phyloP scores from a whole-genome alignment of 345 rosid species.

The Lepidium aucheri region DNA sequence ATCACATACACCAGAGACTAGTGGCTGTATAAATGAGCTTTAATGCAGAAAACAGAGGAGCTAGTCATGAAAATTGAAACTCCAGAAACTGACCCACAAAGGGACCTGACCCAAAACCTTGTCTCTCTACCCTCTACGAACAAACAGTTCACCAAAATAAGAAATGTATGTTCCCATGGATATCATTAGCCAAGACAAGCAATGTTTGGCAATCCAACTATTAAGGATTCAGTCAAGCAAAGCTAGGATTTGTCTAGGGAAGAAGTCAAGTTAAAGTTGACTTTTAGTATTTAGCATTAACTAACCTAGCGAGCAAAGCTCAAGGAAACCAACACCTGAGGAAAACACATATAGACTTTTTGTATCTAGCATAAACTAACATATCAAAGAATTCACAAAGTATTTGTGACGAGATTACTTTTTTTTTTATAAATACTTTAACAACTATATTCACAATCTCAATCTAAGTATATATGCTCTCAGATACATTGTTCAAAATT shows the following conservation, averaged over 20 bases:
- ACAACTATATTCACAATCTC: neutral
- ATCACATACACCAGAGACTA: neutral
- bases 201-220: neutral
- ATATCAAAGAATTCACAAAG: neutral
- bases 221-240: neutral
- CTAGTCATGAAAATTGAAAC: neutral
- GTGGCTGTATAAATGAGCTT: neutral
- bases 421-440: neutral
- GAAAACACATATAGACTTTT: neutral
- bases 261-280: neutral
- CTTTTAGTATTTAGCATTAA: too few species aligned
- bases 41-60: neutral
- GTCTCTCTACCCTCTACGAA: neutral
- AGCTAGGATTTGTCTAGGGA: neutral
- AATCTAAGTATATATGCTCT: neutral
- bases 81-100: neutral
- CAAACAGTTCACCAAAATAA: neutral
- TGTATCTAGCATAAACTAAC: neutral
- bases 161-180: neutral
- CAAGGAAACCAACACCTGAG: neutral
- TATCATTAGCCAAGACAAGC: neutral
- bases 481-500: too few species aligned
- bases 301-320: neutral
- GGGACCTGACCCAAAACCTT: neutral
- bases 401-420: neutral